phyloP scores from a whole-genome alignment of 2,329 filamentous ascomycete genomes.

The Sporothrix protearum region DNA sequence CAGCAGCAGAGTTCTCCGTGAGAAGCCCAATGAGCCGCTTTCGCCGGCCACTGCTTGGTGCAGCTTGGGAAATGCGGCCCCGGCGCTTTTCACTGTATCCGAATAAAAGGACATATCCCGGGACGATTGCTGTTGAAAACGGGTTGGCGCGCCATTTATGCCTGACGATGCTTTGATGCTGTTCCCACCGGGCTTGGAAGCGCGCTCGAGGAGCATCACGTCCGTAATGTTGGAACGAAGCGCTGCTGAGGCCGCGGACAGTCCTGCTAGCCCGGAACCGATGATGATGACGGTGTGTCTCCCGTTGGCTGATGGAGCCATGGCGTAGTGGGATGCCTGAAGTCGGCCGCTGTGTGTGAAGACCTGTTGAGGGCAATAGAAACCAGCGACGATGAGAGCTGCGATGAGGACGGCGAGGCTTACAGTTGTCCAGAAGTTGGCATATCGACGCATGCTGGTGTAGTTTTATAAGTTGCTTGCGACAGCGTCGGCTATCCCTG shows the following conservation, averaged over 20 bases:
- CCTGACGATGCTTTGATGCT: slow-evolving; percentile 98
- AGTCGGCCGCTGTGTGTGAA: too few species aligned
- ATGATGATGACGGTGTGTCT: slow-evolving; percentile 51
- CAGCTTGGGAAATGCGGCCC: slow-evolving; percentile 38
- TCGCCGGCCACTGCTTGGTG: slow-evolving; percentile 34
- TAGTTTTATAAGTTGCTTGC: neutral
- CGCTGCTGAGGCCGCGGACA: slow-evolving; percentile 57
- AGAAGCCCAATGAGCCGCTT: slow-evolving; percentile 83
- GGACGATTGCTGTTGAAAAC: slow-evolving; percentile 50
- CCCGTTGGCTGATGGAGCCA: neutral
- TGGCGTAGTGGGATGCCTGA: neutral
- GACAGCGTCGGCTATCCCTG: neutral
- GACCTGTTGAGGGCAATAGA: neutral
- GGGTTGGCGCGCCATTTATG: slow-evolving; percentile 96
- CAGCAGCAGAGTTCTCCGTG: slow-evolving; percentile 95
- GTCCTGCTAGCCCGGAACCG: slow-evolving; percentile 62
- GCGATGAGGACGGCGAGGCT: neutral
- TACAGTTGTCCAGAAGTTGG: neutral
- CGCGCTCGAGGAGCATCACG: slow-evolving; percentile 58
- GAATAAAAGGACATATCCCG: slow-evolving; percentile 47
- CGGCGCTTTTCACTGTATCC: slow-evolving; percentile 58
- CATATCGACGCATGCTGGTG: slow-evolving; percentile 1
- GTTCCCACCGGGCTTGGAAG: slow-evolving; percentile 73
- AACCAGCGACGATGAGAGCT: neutral
- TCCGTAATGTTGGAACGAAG: slow-evolving; percentile 46